Evolutionary conservation across 1,284 basidiomycete genomes (phyloP).

Genomic region (Fomitiporia mediterranea): DNA sequence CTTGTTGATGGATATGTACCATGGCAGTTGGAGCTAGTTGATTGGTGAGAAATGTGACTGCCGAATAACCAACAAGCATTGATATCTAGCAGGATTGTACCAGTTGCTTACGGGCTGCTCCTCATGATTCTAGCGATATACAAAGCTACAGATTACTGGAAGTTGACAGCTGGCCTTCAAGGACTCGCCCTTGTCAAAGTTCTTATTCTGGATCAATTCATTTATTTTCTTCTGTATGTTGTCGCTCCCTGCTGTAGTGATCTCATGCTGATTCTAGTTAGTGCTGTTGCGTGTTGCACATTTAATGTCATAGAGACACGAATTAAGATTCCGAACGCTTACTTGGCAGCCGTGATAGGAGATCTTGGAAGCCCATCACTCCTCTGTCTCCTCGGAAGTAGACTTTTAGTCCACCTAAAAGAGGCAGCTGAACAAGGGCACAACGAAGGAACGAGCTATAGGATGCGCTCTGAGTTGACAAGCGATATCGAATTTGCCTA

Average conservation of each 20-base stretch:
- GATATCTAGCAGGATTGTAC: neutral
- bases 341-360: neutral
- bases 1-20: neutral
- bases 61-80: neutral
- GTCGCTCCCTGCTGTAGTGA: neutral
- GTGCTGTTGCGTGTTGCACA: neutral
- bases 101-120: neutral
- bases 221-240: neutral
- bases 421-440: conserved; percentile 7
- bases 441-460: neutral
- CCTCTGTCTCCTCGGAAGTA: conserved; percentile 7
- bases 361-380: neutral
- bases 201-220: neutral
- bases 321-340: neutral
- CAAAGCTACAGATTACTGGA: conserved; percentile 1
- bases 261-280: neutral
- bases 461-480: neutral
- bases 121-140: conserved; percentile 1
- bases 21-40: neutral
- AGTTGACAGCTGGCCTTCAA: neutral
- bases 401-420: conserved; percentile 9
- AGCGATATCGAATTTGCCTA: neutral
- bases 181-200: conserved; percentile 2
- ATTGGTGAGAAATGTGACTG: neutral
- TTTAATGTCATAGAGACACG: neutral